Base-by-base conservation (phyloP, 306 rosid species). In the Notholithocarpus densiflorus region DNA sequence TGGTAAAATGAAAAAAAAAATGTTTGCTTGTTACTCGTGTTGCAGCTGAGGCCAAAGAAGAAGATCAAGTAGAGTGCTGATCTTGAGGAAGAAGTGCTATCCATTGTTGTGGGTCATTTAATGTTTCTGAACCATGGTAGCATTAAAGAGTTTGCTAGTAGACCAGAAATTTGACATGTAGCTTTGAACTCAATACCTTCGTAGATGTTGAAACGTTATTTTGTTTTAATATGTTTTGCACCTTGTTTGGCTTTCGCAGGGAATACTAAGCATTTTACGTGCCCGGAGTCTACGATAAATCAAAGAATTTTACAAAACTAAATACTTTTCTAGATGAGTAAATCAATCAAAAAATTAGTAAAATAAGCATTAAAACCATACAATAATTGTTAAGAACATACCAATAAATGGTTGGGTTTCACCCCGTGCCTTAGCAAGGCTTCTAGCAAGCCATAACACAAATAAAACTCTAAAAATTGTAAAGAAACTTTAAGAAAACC, bases 31-130 rank as follows among this genome's bases (percentile, higher is more conserved):
- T 3, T n/a, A 48, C 45, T 78, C 79, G n/a, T 60, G 59, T 76
- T 82, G 85, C 97, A 94, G 98, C 83, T 94, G 97, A 94, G 98
- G 97, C 98, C 98, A 71, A 94, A 94, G 97, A 94, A 94, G 92
- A 94, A 94, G 94, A 88, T 94, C 92, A 94, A 94, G 93, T 94
- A 94, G 79, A 86, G 74, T 64, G 68, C 65, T 82, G 37, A 27
- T 78, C 26, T 73, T 24, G 66, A 62, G 15, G 62, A 82, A 15
- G n/a, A 24, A 54, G 48, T 34, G 14, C 79, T 15, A 26, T 43
- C 59, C 55, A 61, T 34, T 60, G 60, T 65, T 66, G 7, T 79
- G 57, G 83, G 72, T 71, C 83, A 18, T 80, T 71, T 74, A 81
- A 71, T 82, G 56, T 78, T 66, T 82, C 56, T 51, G 56, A 68